Conservation (phyloP, 192 early-diverging fungal species). For the Lobulomyces angularis region DNA sequence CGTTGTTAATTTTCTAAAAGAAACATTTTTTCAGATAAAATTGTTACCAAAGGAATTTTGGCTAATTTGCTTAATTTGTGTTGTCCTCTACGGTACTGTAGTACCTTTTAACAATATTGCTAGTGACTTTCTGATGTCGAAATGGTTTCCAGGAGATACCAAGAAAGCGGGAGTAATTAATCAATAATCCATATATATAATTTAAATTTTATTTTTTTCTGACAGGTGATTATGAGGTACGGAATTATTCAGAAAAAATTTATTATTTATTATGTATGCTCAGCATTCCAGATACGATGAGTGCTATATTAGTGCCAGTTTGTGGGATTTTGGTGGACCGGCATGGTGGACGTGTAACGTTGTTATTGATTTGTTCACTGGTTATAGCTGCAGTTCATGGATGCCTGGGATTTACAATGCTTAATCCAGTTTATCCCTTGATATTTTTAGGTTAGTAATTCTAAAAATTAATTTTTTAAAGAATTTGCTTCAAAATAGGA, state of each 20-base stretch:
- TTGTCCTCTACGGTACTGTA: conserved; percentile 40
- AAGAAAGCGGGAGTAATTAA: conserved; percentile 36
- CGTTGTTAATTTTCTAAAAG: too few relatives aligned
- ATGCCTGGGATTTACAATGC: conserved; percentile 29
- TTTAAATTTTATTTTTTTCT: conserved; percentile 6
- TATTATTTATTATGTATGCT: conserved; percentile 1
- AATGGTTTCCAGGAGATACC: conserved; percentile 41
- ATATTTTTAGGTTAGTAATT: conserved; percentile 43
- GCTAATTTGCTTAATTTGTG: conserved; percentile 37
- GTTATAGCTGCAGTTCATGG: conserved; percentile 41
- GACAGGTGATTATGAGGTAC: conserved; percentile 12
- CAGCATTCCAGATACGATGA: conserved; percentile 51
- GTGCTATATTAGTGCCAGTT: conserved; percentile 42
- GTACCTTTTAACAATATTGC: conserved; percentile 44
- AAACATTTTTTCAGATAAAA: neutral
- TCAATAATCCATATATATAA: conserved; percentile 15
- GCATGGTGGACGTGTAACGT: conserved; percentile 33
- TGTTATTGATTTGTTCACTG: conserved; percentile 38
- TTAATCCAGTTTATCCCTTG: conserved; percentile 38
- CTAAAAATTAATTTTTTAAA: too few relatives aligned
- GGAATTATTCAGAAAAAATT: neutral
- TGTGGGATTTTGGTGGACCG: conserved; percentile 46
- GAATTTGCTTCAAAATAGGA: too few relatives aligned
- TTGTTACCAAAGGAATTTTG: conserved; percentile 33
- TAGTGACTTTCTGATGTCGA: conserved; percentile 39